Conservation (phyloP, 805 yeast species). For the Starmerella apis region DNA sequence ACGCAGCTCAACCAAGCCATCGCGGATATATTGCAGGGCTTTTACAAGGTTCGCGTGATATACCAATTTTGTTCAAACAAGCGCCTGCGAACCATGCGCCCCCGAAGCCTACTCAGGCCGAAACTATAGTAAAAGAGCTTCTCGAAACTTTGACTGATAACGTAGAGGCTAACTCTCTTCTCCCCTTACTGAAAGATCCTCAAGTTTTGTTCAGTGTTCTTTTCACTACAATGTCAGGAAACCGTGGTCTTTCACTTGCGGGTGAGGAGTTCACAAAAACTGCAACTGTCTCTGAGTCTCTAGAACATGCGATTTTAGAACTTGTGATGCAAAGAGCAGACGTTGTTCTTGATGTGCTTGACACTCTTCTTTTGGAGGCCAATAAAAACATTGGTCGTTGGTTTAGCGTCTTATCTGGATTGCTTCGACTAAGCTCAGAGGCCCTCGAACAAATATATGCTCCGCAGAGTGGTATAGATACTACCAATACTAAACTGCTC, state of each 20-base stretch:
- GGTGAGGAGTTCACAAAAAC: constrained; percentile 15
- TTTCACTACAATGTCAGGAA: constrained; percentile 11
- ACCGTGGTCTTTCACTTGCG: constrained; percentile 9
- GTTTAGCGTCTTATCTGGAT: constrained; percentile 18
- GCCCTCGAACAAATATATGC: constrained; percentile 17
- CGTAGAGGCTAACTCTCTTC: constrained; percentile 1
- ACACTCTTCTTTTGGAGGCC: constrained; percentile 9
- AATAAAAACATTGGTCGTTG: constrained; percentile 3
- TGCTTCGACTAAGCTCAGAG: constrained; percentile 6
- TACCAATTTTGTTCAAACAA: constrained; percentile 2
- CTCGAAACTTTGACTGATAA: constrained; percentile 11
- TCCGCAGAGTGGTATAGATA: constrained; percentile 18
- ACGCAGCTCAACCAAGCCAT: background rate
- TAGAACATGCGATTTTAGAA: background rate
- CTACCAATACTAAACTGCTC: constrained; percentile 2
- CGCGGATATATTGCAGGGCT: constrained; percentile 6
- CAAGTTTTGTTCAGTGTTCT: constrained; percentile 8
- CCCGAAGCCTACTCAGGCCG: background rate
- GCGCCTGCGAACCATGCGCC: background rate
- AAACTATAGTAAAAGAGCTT: constrained; percentile 2
- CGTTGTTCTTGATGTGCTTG: background rate
- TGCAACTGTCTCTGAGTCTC: constrained; percentile 7
- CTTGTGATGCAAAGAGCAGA: constrained; percentile 8
- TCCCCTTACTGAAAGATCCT: background rate
- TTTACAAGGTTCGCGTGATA: constrained; percentile 9